Conservation (phyloP, 2,329 filamentous ascomycete species). For the Aureobasidium subglaciale region DNA sequence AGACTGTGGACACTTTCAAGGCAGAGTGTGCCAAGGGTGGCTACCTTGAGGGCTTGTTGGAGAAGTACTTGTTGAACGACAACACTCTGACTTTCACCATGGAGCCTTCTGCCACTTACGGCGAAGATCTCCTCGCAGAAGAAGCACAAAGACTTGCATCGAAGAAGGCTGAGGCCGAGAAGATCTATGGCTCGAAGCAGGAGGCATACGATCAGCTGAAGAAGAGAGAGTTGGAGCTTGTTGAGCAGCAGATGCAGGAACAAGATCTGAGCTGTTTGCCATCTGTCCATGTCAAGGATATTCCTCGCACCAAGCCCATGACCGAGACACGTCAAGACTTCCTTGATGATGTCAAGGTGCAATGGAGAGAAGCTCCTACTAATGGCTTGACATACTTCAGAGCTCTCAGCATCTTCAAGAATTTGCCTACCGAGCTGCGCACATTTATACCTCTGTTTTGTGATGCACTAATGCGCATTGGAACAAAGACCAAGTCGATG, state of each 20-base stretch:
- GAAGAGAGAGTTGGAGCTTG: conserved; percentile 69
- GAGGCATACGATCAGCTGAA: conserved; percentile 66
- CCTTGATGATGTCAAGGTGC: conserved; percentile 60
- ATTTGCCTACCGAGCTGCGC: conserved; percentile 76
- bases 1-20: conserved; percentile 78
- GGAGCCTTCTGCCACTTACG: conserved; percentile 72
- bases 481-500: conserved; percentile 81
- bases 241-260: conserved; percentile 59
- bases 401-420: conserved; percentile 71
- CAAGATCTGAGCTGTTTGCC: conserved; percentile 74
- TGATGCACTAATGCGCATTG: conserved; percentile 86
- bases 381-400: conserved; percentile 96
- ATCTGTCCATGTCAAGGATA: conserved; percentile 81
- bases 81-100: conserved; percentile 89
- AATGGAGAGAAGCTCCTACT: conserved; percentile 88
- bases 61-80: conserved; percentile 86
- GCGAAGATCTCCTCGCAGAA: conserved; percentile 65
- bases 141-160: conserved; percentile 66
- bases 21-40: conserved; percentile 63
- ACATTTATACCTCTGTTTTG: conserved; percentile 83
- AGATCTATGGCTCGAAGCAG: conserved; percentile 62
- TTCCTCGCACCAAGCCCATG: conserved; percentile 68
- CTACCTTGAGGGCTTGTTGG: conserved; percentile 76
- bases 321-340: conserved; percentile 57
- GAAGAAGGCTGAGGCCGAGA: conserved; percentile 65